Conservation (phyloP, 1,284 basidiomycete species). For the Wolfiporia cocos region DNA sequence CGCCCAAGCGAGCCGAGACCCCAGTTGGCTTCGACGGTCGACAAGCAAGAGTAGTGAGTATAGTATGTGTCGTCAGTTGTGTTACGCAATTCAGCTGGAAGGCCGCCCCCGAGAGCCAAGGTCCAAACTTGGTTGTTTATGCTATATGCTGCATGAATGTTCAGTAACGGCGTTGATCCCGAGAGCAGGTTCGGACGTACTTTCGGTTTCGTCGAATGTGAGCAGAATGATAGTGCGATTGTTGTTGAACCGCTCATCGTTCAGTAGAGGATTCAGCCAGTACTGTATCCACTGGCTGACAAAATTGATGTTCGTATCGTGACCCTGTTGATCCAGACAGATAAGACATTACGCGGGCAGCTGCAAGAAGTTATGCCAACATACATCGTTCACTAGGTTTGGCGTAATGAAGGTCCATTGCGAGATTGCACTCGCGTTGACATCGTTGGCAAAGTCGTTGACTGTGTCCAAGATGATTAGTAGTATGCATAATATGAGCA, state of each 20-base stretch:
- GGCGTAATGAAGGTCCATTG: constrained; percentile 65
- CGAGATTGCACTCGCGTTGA: constrained; percentile 44
- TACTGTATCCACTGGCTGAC: constrained; percentile 42
- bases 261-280: constrained; percentile 50
- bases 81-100: constrained; percentile 37
- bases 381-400: constrained; percentile 49
- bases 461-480: constrained; percentile 19
- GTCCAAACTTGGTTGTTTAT: constrained; percentile 43
- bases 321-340: constrained; percentile 18
- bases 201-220: constrained; percentile 54
- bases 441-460: constrained; percentile 51
- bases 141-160: constrained; percentile 20
- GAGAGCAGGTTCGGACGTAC: too few relatives aligned
- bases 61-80: constrained; percentile 51
- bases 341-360: too few relatives aligned
- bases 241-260: constrained; percentile 40
- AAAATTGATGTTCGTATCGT: constrained; percentile 55
- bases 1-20: constrained; percentile 51
- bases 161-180: not conserved
- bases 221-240: constrained; percentile 47
- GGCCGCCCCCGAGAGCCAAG: constrained; percentile 46
- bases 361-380: not conserved
- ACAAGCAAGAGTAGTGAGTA: constrained; percentile 60
- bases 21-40: constrained; percentile 65
- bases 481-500: not conserved